Percentiles rank a stretch among this genome's conserved stretches.
Evolutionary conservation across 2,329 filamentous ascomycete genomes (phyloP).

Genomic region (Exserohilum turcica): DNA sequence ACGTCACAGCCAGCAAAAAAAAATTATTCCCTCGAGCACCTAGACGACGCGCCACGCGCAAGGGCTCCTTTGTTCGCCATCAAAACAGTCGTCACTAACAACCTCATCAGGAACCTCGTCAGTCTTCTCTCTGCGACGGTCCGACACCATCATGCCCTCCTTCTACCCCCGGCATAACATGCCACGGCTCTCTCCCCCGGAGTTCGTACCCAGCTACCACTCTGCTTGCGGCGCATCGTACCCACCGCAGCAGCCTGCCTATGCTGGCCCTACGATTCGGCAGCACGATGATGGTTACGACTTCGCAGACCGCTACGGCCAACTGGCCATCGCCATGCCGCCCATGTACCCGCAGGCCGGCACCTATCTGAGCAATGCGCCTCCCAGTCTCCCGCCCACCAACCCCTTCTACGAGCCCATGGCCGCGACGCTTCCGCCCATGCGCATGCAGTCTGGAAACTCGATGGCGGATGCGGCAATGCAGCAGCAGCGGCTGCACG

Average conservation of each 20-base stretch:
- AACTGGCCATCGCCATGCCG: conserved; percentile 48
- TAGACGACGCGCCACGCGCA: conserved; percentile 4
- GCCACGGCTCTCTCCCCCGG: conserved; percentile 56
- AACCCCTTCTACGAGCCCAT: conserved; percentile 53
- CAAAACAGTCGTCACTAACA: conserved; percentile 22
- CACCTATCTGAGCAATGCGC: conserved; percentile 46
- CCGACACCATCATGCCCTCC: conserved; percentile 55
- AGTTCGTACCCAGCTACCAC: conserved; percentile 52
- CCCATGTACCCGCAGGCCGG: conserved; percentile 49
- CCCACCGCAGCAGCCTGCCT: conserved; percentile 51
- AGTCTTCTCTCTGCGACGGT: conserved; percentile 49
- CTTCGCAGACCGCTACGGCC: conserved; percentile 54
- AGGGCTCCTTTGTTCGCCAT: background rate
- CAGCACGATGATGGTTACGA: conserved; percentile 55
- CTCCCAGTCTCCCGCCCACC: conserved; percentile 43
- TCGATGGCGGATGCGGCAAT: conserved; percentile 46
- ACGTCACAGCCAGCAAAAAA: conserved; percentile 20
- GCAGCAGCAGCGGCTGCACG: conserved; percentile 49
- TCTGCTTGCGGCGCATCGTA: conserved; percentile 54
- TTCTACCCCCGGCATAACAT: conserved; percentile 55
- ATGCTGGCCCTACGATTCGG: conserved; percentile 47
- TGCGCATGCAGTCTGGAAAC: conserved; percentile 50
- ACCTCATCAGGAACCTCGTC: conserved; percentile 44
- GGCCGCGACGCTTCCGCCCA: conserved; percentile 54
- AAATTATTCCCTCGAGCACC: background rate